Evolutionary conservation across 2,329 filamentous ascomycete species (phyloP).

Genomic region (Botrytis hyacinthi): DNA sequence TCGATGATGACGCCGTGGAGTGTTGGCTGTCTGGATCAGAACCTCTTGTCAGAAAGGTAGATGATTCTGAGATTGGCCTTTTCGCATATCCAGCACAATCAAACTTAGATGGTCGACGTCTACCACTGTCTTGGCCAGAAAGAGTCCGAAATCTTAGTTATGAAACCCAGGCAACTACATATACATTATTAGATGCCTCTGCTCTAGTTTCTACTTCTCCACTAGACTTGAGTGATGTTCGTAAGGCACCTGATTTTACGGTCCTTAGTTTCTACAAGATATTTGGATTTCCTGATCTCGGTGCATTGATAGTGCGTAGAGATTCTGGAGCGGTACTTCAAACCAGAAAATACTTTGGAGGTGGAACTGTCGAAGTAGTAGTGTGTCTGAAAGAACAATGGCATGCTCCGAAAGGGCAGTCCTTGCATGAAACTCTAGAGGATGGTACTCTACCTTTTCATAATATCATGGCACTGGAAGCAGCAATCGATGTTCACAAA

Average conservation of each 20-base stretch:
- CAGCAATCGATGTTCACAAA: slow-evolving; percentile 68
- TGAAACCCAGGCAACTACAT: slow-evolving; percentile 40
- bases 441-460: slow-evolving; percentile 92
- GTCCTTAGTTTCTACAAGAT: slow-evolving; percentile 93
- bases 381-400: slow-evolving; percentile 73
- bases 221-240: slow-evolving; percentile 64
- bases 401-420: slow-evolving; percentile 72
- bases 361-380: slow-evolving; percentile 91
- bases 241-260: slow-evolving; percentile 74
- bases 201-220: slow-evolving; percentile 74
- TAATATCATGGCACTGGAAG: slow-evolving; percentile 78
- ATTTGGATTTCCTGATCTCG: slow-evolving; percentile 94
- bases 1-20: slow-evolving; percentile 63
- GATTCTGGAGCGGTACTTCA: slow-evolving; percentile 62
- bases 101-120: slow-evolving; percentile 56
- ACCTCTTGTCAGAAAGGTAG: slow-evolving; percentile 37
- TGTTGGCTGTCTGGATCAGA: slow-evolving; percentile 56
- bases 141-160: slow-evolving; percentile 43
- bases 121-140: slow-evolving; percentile 68
- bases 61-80: slow-evolving; percentile 42
- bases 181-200: slow-evolving; percentile 80
- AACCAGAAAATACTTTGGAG: slow-evolving; percentile 80
- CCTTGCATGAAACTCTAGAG: slow-evolving; percentile 78
- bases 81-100: slow-evolving; percentile 72
- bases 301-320: slow-evolving; percentile 78